Evolutionary conservation across 129 eudicot genomes (phyloP), one percentile per base, ranked within the genome.

Genomic region (Centella asiatica): DNA sequence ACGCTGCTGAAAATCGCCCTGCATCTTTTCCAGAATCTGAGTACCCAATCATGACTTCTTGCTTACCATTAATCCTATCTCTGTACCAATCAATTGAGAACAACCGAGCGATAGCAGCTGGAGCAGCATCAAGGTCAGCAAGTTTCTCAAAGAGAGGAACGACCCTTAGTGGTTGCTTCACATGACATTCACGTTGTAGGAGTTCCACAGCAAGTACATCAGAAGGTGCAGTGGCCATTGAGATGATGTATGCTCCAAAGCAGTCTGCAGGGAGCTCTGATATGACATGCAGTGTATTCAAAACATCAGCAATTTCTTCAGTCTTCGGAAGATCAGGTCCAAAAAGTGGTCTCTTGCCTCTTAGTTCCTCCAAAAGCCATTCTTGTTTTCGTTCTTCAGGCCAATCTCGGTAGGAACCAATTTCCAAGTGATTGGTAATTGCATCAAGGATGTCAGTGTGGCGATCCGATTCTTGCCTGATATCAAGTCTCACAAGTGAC

Each of bases 1-100:
- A 93, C 34, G 99, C 99, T 19, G 99, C 99, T 13, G 99, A 80
- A 6, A 93, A 83, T 25, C 96, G 64, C 9, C 99, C 99, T 0
- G 99, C 99, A 57, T 93, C 99, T 66, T 93, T 93, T 27, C 99
- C 99, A 0, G 99, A 93, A 64, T 93, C 99, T 0, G 99, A 93
- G 75, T 93, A 93, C 48, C 96, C 99, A 31, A 93, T 87, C 99
- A 93, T 93, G 56, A 93, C 99, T 64, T 93, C 99, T 69, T 93
- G 99, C 78, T 87, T 93, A 0, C 99, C 99, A n/a, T 82, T 62
- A 56, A 93, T 87, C 44, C 99, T 80, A 64, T 80, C 70, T 47
- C 60, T 93, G 70, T 93, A 93, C 99, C 99, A 93, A 0, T 88
- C 99, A 0, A 93, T 81, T 9, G 99, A 93, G 80, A 93, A 93